These are phyloP conservation scores for Aspergillus transmontanensis DNA, from an alignment of 2,329 filamentous ascomycete species.

Conservation along the genomic window DNA sequence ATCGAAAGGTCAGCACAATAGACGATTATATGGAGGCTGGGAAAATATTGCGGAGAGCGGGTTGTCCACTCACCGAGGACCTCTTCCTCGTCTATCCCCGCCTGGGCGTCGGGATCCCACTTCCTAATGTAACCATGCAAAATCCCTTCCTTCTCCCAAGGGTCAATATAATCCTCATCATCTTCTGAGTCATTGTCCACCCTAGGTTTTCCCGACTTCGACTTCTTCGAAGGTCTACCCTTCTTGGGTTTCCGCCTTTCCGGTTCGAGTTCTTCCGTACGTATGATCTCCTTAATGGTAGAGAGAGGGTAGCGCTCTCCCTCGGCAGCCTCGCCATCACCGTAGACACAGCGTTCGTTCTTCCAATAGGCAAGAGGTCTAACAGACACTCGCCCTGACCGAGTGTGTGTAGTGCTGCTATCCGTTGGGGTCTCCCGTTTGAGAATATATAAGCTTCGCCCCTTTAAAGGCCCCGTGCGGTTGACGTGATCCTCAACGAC, in stretches of 20 bases:
- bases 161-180: slow-evolving; percentile 43
- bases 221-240: slow-evolving; percentile 38
- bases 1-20: slow-evolving; percentile 2
- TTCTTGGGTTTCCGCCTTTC: slow-evolving; percentile 42
- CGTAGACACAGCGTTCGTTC: slow-evolving; percentile 76
- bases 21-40: too few species aligned
- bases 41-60: too few species aligned
- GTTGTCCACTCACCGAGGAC: slow-evolving; percentile 34
- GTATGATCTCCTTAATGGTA: slow-evolving; percentile 75
- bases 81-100: slow-evolving; percentile 42
- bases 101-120: slow-evolving; percentile 46
- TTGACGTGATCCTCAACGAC: slow-evolving; percentile 48
- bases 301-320: slow-evolving; percentile 65
- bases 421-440: slow-evolving; percentile 56
- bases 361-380: slow-evolving; percentile 83
- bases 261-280: slow-evolving; percentile 64
- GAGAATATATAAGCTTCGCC: slow-evolving; percentile 53
- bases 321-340: slow-evolving; percentile 60
- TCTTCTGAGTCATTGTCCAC: slow-evolving; percentile 42
- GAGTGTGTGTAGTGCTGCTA: slow-evolving; percentile 62
- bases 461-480: slow-evolving; percentile 48
- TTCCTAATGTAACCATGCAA: slow-evolving; percentile 47
- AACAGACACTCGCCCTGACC: slow-evolving; percentile 77
- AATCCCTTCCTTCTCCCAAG: slow-evolving; percentile 49
- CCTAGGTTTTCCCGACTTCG: slow-evolving; percentile 36